Percentiles rank a stretch among this genome's conserved stretches.
phyloP scores from a whole-genome alignment of 345 rosid species.

The Corchorus capsularis region DNA sequence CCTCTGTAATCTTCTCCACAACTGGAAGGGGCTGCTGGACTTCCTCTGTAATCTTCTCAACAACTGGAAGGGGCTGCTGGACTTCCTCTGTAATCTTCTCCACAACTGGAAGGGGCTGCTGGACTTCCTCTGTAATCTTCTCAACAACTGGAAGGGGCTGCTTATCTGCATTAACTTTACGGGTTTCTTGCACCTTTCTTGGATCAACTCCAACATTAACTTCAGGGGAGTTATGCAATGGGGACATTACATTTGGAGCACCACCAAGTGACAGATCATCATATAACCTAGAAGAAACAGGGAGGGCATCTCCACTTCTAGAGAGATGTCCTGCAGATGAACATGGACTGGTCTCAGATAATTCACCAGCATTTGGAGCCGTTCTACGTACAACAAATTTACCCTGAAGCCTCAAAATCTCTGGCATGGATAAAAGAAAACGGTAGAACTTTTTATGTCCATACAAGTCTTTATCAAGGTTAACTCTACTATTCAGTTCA shows the following conservation, averaged over 20 bases:
- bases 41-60: too few relatives aligned
- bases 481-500: slow-evolving; percentile 48
- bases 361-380: slow-evolving; percentile 34
- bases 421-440: slow-evolving; percentile 70
- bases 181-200: slow-evolving; percentile 22
- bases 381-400: slow-evolving; percentile 25
- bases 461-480: slow-evolving; percentile 54
- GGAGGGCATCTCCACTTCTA: slow-evolving; percentile 20
- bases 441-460: slow-evolving; percentile 62
- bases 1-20: too few relatives aligned
- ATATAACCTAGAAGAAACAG: slow-evolving; percentile 23
- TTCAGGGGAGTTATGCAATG: too few relatives aligned
- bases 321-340: slow-evolving; percentile 8
- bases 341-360: slow-evolving; percentile 21
- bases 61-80: too few relatives aligned
- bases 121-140: too few relatives aligned
- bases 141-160: too few relatives aligned
- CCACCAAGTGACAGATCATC: slow-evolving; percentile 23
- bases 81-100: too few relatives aligned
- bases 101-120: too few relatives aligned
- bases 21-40: too few relatives aligned
- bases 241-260: slow-evolving; percentile 23
- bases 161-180: slow-evolving; percentile 14
- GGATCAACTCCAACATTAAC: slow-evolving; percentile 9
- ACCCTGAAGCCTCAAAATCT: slow-evolving; percentile 58